These are phyloP conservation scores for Zymoseptoria ardabiliae DNA, from an alignment of 2,329 filamentous ascomycete species.

Conservation along the genomic window DNA sequence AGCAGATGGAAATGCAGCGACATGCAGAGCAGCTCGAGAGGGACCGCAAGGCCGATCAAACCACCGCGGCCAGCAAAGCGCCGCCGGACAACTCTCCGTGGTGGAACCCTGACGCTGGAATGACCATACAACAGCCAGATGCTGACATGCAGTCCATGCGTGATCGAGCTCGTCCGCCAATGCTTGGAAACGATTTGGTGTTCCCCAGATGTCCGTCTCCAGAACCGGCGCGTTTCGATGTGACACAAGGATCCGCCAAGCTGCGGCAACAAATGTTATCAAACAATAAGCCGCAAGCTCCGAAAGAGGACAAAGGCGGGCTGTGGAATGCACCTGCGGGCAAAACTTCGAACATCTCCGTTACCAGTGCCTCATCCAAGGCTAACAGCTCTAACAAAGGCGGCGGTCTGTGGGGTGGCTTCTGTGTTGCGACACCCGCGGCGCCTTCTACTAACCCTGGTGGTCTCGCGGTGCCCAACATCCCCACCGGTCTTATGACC, in stretches of 20 bases:
- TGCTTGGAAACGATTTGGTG: conserved; percentile 74
- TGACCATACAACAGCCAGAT: conserved; percentile 29
- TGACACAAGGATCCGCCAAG: conserved; percentile 55
- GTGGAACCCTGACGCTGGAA: conserved; percentile 32
- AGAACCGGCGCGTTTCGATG: conserved; percentile 75
- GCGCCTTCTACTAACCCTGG: conserved; percentile 16
- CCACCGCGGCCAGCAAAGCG: conserved; percentile 23
- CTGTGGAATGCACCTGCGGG: conserved; percentile 43
- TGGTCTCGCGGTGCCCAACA: conserved; percentile 33
- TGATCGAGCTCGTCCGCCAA: conserved; percentile 63
- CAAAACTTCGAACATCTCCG: conserved; percentile 3
- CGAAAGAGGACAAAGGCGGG: conserved; percentile 47
- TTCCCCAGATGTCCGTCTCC: conserved; percentile 81
- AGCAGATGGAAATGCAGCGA: conserved; percentile 71
- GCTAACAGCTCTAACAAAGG: conserved; percentile 15
- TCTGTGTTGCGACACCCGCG: conserved; percentile 45
- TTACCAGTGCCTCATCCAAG: conserved; percentile 9
- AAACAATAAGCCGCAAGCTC: conserved; percentile 33
- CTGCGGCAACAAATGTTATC: conserved; percentile 39
- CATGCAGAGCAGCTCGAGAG: conserved; percentile 61
- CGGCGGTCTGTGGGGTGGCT: conserved; percentile 68
- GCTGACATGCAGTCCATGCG: conserved; percentile 47
- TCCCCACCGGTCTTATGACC: conserved; percentile 46
- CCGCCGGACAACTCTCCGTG: conserved; percentile 27
- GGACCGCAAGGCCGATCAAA: conserved; percentile 39